Evolutionary conservation across 2,329 filamentous ascomycete genomes (phyloP).

Genomic region (Xylariomycetidae sp.): DNA sequence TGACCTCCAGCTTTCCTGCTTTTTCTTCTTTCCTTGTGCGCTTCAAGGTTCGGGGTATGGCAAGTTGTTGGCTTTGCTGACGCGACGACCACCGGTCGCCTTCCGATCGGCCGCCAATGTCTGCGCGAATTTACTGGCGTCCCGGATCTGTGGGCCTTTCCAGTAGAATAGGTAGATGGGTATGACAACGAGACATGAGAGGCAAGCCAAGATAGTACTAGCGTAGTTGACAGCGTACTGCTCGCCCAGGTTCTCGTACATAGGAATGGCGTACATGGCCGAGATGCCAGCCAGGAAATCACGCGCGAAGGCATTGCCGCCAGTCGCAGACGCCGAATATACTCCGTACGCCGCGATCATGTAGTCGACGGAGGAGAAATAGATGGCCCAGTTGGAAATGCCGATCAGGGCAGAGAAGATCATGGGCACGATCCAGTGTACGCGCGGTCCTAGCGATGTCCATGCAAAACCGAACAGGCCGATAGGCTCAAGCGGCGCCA

Average conservation of each 20-base stretch:
- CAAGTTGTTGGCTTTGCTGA: too few species aligned
- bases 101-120: too few species aligned
- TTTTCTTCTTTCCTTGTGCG: too few species aligned
- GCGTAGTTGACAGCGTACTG: neutral
- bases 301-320: slow-evolving; percentile 2
- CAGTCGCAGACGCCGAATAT: neutral
- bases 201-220: neutral
- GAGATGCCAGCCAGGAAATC: slow-evolving; percentile 2
- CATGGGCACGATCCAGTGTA: slow-evolving; percentile 2
- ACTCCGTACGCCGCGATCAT: slow-evolving; percentile 1
- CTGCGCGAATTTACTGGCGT: slow-evolving; percentile 1
- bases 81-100: too few species aligned
- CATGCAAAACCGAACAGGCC: slow-evolving; percentile 2
- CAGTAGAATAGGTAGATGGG: slow-evolving; percentile 1
- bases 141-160: neutral
- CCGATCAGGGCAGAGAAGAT: slow-evolving; percentile 2
- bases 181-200: neutral
- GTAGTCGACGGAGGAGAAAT: slow-evolving; percentile 3
- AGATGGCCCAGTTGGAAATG: slow-evolving; percentile 1
- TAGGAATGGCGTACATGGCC: slow-evolving; percentile 1
- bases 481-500: neutral
- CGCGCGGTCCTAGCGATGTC: neutral
- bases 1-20: too few species aligned
- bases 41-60: too few species aligned
- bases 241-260: slow-evolving; percentile 1